Base-by-base conservation (phyloP, 176 grass and related monocot species). In the Phragmites australis region DNA sequence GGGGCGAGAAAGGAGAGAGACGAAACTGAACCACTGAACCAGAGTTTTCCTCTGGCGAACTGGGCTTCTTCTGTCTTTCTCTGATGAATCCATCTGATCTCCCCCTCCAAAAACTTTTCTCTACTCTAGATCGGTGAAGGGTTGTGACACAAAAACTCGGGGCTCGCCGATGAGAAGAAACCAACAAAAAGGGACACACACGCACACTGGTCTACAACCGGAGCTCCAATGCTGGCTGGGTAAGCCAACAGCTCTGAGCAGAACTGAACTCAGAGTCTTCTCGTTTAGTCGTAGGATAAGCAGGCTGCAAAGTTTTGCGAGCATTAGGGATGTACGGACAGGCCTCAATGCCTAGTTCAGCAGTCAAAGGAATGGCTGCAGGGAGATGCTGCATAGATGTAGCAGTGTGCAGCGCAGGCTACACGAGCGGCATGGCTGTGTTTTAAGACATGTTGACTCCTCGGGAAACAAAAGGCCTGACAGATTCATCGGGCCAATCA, bases 401-500 rank as follows among this genome's bases (percentile, higher is more conserved):
- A 62, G n/a, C 21, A 18, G 55, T 29, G 17, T 70, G n/a, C n/a
- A 62, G 55, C 72, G 14, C 80, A 37, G 25, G 25, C 76, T 64
- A 76, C 72, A 49, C 66, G 29, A 32, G 53, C 26, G 63, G 10
- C 52, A 60, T 29, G 65, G 27, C 59, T 70, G 53, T 68, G 56
- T 22, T 48, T 57, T 47, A 9, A 54, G 64, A 65, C 46, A 43
- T 51, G 70, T 82, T 77, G 87, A 72, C 78, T 72, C 82, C 82
- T 89, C 77, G 71, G 82, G 77, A 85, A 81, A 76, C 72, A 88
- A 75, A 53, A 63, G 59, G 10, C 62, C 55, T 47, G 64, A 26
- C 31, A 70, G 82, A 3, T 64, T 78, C 39, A 57, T 63, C 23
- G 37, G 76, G 30, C 87, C 71, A 80, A 63, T 67, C 68, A 43